phyloP scores from a whole-genome alignment of 768 basidiomycete genomes.

The Mycena indigotica region DNA sequence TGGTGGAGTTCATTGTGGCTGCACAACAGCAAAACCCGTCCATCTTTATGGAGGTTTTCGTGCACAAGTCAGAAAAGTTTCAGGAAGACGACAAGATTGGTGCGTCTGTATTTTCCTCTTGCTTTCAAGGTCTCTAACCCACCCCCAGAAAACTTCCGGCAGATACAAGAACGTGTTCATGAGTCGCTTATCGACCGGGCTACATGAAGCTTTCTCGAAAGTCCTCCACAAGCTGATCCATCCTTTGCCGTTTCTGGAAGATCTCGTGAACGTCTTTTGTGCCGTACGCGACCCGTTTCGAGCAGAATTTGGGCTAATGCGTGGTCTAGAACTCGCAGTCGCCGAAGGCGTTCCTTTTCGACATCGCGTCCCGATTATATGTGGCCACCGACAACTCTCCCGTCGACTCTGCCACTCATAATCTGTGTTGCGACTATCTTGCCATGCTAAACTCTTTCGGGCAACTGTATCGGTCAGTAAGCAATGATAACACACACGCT shows the following conservation, averaged over 20 bases:
- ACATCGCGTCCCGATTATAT: conserved; percentile 80
- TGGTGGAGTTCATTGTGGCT: conserved; percentile 79
- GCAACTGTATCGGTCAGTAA: conserved; percentile 77
- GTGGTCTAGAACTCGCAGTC: conserved; percentile 78
- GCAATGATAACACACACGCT: no score
- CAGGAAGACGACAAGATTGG: conserved; percentile 91
- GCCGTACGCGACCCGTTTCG: conserved; percentile 50
- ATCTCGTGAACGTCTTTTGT: conserved; percentile 83
- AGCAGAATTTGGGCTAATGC: conserved; percentile 10
- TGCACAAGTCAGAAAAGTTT: conserved; percentile 92
- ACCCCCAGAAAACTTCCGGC: conserved; percentile 83
- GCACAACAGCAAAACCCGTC: conserved; percentile 75
- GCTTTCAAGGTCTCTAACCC: conserved; percentile 4
- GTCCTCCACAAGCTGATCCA: conserved; percentile 87
- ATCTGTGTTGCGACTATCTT: conserved; percentile 88
- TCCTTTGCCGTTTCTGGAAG: conserved; percentile 83
- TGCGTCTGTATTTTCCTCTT: conserved; percentile 39
- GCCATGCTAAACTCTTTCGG: conserved; percentile 86
- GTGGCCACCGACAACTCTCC: conserved; percentile 94
- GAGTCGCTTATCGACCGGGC: conserved; percentile 81
- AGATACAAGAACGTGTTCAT: conserved; percentile 83
- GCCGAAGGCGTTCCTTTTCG: conserved; percentile 92
- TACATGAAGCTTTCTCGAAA: conserved; percentile 90
- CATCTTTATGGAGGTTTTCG: conserved; percentile 87
- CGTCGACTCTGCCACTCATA: conserved; percentile 85